A percentile compares a stretch with the other conserved stretches of the same genome.
Evolutionary conservation across 495 filamentous ascomycete genomes (phyloP).

Genomic region (Penicillium egyptiacum): DNA sequence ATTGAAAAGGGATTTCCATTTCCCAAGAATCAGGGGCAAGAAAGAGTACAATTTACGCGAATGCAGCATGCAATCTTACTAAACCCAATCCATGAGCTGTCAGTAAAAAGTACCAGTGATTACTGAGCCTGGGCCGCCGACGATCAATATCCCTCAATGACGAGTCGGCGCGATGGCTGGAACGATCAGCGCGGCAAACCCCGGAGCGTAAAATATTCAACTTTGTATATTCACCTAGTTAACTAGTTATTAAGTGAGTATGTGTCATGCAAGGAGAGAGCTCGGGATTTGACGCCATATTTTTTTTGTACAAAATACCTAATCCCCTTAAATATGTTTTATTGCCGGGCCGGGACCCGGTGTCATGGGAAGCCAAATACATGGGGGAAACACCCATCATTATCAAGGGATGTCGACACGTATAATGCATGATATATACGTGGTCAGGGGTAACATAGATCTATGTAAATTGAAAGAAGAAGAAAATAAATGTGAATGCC

Average conservation of each 20-base stretch:
- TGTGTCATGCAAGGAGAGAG: background rate
- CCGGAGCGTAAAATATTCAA: background rate
- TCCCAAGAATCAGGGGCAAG: too few species aligned
- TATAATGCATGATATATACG: background rate
- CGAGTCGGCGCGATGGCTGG: background rate
- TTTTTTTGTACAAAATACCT: too few species aligned
- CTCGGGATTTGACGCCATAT: background rate
- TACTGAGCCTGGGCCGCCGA: background rate
- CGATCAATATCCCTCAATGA: background rate
- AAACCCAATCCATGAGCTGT: background rate
- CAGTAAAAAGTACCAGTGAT: background rate
- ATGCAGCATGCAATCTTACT: background rate
- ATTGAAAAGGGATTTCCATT: too few species aligned
- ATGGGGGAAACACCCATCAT: background rate
- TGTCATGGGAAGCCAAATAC: background rate
- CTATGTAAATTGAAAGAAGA: too few species aligned
- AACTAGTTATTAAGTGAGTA: too few species aligned
- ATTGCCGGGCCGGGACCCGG: too few species aligned
- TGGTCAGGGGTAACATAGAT: too few species aligned
- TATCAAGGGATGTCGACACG: background rate
- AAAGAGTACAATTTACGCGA: too few species aligned
- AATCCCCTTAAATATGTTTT: too few species aligned
- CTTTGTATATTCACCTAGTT: background rate
- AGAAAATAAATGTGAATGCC: too few species aligned
- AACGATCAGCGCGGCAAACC: background rate